Base-by-base conservation (phyloP, 129 eudicot species). In the Solidago caesia region DNA sequence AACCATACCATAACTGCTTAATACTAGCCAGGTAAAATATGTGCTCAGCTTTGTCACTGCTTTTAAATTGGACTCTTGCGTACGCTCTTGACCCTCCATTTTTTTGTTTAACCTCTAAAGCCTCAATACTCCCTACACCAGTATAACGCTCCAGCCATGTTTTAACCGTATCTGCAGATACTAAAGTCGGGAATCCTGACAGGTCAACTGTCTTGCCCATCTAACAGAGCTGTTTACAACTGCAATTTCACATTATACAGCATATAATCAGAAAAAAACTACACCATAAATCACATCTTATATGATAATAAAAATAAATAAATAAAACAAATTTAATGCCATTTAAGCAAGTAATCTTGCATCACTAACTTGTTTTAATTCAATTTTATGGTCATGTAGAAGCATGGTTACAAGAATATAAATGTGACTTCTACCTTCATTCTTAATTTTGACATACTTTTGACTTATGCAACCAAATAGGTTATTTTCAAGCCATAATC, bases 121-220 rank as follows among this genome's bases (percentile, higher is more conserved):
- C 97, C 80, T 55, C 79, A 49, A 94, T 84, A 29, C 85, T 90
- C 58, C 87, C 93, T 41, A 16, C 27, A 61, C 97, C 97, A 2
- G 88, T 87, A 53, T 67, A 27, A 5, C 9, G 1, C 77, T 94
- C 98, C 51, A 88, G 57, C 75, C 68, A 57, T 10, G 46, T 21
- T 62, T 75, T 90, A 7, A 86, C 75, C 6, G 3, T 60, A 58
- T 90, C 89, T 1, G 91, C 92, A 15, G 89, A 7, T 56, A 73
- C 69, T 71, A 84, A 51, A 60, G 41, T 10, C 27, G 88, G 96
- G 79, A 82, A 94, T 10, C 97, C 96, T 15, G 56, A 86, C 39
- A 94, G 51, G 47, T 83, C 89, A 72, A 94, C 82, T 13, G 98
- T 94, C 80, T 83, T 93, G 13, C 96, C 96, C 97, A 92, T 89